These are phyloP conservation scores for Acarospora socialis DNA, from an alignment of 2,329 filamentous ascomycete genomes.

Conservation along the genomic window DNA sequence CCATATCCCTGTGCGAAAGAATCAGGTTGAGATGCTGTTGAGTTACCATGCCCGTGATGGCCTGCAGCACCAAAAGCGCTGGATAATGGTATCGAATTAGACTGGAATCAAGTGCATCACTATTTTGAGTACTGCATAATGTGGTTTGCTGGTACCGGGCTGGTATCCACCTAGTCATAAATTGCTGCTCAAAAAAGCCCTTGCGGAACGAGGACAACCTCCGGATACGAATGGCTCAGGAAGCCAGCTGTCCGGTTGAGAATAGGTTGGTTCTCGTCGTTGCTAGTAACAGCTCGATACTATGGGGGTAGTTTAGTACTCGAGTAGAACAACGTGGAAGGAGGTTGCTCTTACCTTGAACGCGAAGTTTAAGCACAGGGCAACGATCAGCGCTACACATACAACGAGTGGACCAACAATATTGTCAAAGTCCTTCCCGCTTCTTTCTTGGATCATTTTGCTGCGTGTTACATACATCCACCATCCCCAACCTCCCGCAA, in stretches of 20 bases:
- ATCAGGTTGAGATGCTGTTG: no score
- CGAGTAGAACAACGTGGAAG: no score
- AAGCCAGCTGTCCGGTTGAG: not conserved
- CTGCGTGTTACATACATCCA: constrained; percentile 62
- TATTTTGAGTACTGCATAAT: no score
- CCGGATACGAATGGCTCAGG: not conserved
- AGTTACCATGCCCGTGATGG: no score
- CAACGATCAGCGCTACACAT: constrained; percentile 61
- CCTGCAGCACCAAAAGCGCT: no score
- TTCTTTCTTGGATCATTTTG: constrained; percentile 68
- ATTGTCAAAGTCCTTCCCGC: constrained; percentile 87
- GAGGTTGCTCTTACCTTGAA: constrained; percentile 53
- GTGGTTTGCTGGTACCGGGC: no score
- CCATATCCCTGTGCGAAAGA: no score
- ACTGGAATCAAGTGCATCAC: no score
- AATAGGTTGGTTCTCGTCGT: constrained; percentile 1
- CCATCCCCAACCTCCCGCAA: constrained; percentile 80
- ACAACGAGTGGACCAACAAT: constrained; percentile 72
- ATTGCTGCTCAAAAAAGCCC: no score
- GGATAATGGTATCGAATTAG: no score
- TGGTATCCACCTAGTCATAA: no score
- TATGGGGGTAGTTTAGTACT: not conserved
- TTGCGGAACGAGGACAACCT: not conserved
- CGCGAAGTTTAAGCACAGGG: constrained; percentile 73
- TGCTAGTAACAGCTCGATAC: constrained; percentile 3